Percentiles rank a stretch among this genome's conserved stretches.
phyloP scores from a whole-genome alignment of 305 asterid genomes.

The Solanum hybrid region DNA sequence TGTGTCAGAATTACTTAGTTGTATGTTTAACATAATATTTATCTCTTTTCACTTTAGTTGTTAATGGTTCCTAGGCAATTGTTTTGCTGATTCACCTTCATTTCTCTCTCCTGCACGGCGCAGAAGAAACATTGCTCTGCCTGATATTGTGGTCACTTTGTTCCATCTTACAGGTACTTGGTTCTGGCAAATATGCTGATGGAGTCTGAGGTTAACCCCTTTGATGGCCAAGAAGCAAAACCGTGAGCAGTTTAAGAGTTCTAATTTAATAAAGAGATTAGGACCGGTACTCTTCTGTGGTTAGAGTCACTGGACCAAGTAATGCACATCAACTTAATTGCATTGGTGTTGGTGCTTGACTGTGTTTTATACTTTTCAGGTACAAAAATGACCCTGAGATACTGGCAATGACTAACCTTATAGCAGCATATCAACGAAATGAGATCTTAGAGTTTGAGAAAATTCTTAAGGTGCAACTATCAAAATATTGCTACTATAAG shows the following conservation, averaged over 20 bases:
- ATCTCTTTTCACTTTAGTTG: neutral
- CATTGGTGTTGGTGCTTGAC: neutral
- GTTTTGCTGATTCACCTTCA: neutral
- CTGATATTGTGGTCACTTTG: neutral
- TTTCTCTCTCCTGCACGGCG: neutral
- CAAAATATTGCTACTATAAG: neutral
- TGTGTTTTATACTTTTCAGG: constrained; percentile 30
- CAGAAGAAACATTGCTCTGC: neutral
- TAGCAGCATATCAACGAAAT: constrained; percentile 93
- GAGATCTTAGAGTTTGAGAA: constrained; percentile 94
- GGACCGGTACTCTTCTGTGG: neutral
- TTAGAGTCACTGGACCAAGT: neutral
- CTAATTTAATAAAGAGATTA: neutral
- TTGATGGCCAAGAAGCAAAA: constrained; percentile 98
- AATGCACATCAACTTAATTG: neutral
- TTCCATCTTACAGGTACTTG: constrained; percentile 56
- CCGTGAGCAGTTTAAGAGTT: constrained; percentile 48
- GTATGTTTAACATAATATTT: neutral
- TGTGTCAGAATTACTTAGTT: neutral
- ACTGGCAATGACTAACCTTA: constrained; percentile 93
- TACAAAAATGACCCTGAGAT: constrained; percentile 97
- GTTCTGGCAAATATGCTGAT: constrained; percentile 97
- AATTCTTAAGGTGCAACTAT: constrained; percentile 66
- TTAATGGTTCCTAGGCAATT: neutral
- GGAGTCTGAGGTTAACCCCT: constrained; percentile 97